A percentile compares a stretch with the other conserved stretches of the same genome.
Evolutionary conservation across 805 yeast genomes (phyloP).

Genomic region (Wickerhamomyces pijperi): DNA sequence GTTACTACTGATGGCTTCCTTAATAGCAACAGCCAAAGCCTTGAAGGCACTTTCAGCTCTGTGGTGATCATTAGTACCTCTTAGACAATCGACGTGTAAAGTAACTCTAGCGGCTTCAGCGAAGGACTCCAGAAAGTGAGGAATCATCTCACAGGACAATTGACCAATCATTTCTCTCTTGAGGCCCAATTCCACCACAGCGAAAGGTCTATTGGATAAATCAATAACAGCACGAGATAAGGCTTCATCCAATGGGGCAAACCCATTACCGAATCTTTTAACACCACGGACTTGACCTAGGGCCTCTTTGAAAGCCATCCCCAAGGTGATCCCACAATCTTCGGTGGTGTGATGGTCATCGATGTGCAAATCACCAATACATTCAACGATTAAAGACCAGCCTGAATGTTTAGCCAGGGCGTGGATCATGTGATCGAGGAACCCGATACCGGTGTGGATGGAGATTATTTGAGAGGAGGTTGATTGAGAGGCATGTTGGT

Average conservation of each 20-base stretch:
- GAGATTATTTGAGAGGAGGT: conserved; percentile 64
- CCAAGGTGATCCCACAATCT: conserved; percentile 89
- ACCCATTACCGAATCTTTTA: conserved; percentile 84
- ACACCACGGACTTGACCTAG: conserved; percentile 85
- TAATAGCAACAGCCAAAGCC: conserved; percentile 87
- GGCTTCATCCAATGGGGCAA: conserved; percentile 96
- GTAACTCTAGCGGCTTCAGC: conserved; percentile 89
- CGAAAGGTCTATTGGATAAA: conserved; percentile 84
- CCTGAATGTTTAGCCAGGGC: conserved; percentile 96
- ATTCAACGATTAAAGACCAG: conserved; percentile 84
- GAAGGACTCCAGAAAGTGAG: conserved; percentile 91
- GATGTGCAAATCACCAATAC: conserved; percentile 88
- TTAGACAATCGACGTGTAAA: conserved; percentile 83
- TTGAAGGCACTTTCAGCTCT: conserved; percentile 94
- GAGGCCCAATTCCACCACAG: conserved; percentile 81
- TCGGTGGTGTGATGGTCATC: conserved; percentile 98
- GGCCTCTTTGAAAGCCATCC: conserved; percentile 81
- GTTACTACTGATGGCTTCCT: conserved; percentile 71
- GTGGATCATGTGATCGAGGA: conserved; percentile 93
- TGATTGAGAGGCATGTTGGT: conserved; percentile 53
- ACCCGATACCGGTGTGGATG: conserved; percentile 88
- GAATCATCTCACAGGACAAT: conserved; percentile 90
- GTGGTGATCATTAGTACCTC: conserved; percentile 95
- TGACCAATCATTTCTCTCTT: conserved; percentile 91
- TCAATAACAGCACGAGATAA: conserved; percentile 94